Base-by-base conservation (phyloP, 2,329 filamentous ascomycete species). In the Gaeumannomyces tritici region DNA sequence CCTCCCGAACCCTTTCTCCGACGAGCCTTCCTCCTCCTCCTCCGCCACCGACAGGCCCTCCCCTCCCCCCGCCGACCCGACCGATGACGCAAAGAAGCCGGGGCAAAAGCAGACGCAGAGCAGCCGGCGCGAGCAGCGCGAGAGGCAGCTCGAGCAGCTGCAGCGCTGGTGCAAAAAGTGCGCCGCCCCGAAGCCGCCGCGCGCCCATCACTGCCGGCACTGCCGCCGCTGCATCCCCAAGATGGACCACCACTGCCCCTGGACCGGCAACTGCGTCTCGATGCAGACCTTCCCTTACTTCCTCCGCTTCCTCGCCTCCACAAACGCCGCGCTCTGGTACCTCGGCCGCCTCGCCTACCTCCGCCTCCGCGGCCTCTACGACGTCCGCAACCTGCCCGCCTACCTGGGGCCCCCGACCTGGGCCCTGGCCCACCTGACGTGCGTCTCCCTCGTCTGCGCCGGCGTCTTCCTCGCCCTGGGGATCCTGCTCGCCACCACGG, bases 181-280 rank as follows among this genome's bases (percentile, higher is more conserved):
- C 73, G 77, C 83, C 59, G 82, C 84, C 42, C 85, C 85, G 15
- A 95, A 95, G 70, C 90, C 91, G 1, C 85, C 88, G 0, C 80
- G 91, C 66, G 85, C 90, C 1, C 91, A 95, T 78, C 91, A 96
- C 78, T 96, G 91, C 76, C 87, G 86, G 65, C 83, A 84, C 67
- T 96, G 90, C 76, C 79, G 79, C 66, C 84, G 87, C 68, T 92
- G 89, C 73, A 83, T 92, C 59, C 88, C 89, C 51, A 89, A 86
- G 74, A 93, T 93, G 89, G 89, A 93, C 75, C 89, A 92, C 75
- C 90, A 96, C 76, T 95, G 90, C 71, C 89, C 90, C 3, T 95
- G 90, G 90, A 93, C 89, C 4, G 79, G 76, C 64, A 93, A 93
- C 75, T 96, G 91, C 76, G 89, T 95, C 61, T 92, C 89, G 15